Evolutionary conservation across 148 eudicot genomes (phyloP).

Genomic region (Salicornia ramosissima): DNA sequence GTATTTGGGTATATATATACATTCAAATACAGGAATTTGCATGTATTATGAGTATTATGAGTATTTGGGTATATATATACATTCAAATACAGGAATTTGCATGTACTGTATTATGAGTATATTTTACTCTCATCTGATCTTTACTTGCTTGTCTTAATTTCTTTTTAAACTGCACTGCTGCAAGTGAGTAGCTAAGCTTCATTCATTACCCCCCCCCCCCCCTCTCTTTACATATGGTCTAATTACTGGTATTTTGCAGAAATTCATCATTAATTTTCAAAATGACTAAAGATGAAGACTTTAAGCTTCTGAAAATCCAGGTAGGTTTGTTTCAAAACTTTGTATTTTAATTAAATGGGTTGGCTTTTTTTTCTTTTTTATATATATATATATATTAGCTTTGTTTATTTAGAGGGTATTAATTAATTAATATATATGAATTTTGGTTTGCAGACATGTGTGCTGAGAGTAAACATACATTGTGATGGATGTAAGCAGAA

Average conservation of each 20-base stretch:
- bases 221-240: too few relatives aligned
- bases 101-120: too few relatives aligned
- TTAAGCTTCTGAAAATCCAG: constrained; percentile 81
- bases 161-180: too few relatives aligned
- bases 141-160: too few relatives aligned
- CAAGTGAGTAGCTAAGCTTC: too few relatives aligned
- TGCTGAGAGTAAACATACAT: constrained; percentile 66
- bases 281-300: constrained; percentile 79
- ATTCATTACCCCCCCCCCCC: too few relatives aligned
- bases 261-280: neutral
- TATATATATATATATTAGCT: neutral
- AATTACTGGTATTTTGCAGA: neutral
- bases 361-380: constrained; percentile 10
- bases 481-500: constrained; percentile 81
- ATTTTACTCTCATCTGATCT: too few relatives aligned
- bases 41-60: too few relatives aligned
- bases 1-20: too few relatives aligned
- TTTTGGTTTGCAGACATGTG: constrained; percentile 45
- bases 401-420: neutral
- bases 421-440: neutral
- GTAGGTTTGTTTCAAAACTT: constrained; percentile 35
- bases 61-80: too few relatives aligned
- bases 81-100: too few relatives aligned
- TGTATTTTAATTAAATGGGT: constrained; percentile 13
- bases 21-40: too few relatives aligned